Conservation (phyloP, 2,329 filamentous ascomycete species). For the Dothistroma pini region DNA sequence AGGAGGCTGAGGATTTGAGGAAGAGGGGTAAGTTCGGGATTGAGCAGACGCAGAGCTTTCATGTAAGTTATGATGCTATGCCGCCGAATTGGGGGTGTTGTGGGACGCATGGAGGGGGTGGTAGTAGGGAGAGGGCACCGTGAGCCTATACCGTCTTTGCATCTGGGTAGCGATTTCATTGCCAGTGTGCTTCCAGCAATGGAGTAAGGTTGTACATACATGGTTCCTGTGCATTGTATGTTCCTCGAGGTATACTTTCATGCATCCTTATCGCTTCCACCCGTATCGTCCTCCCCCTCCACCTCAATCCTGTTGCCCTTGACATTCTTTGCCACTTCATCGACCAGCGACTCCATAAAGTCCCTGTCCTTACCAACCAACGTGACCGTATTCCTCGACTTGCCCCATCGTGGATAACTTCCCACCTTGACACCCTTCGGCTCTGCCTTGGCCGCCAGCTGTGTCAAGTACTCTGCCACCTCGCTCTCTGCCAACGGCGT, state of each 20-base stretch:
- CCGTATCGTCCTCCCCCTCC: conserved; percentile 60
- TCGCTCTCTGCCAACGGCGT: conserved; percentile 85
- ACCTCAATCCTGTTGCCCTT: conserved; percentile 64
- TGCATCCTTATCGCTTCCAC: conserved; percentile 41
- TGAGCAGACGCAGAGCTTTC: conserved; percentile 9
- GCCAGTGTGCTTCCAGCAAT: neutral
- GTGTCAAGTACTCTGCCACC: conserved; percentile 77
- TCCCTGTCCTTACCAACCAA: conserved; percentile 72
- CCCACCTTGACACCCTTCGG: conserved; percentile 84
- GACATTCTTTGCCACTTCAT: conserved; percentile 73
- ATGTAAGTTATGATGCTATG: conserved; percentile 1
- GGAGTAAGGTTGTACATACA: neutral
- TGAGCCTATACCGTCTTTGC: too few species aligned
- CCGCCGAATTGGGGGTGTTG: neutral
- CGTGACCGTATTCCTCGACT: conserved; percentile 83
- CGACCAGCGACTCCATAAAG: conserved; percentile 73
- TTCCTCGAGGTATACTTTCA: neutral
- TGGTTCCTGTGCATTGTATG: neutral
- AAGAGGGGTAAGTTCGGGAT: conserved; percentile 3
- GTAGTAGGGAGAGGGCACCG: neutral
- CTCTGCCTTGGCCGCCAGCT: conserved; percentile 70
- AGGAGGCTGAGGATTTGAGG: neutral
- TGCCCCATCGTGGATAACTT: conserved; percentile 91
- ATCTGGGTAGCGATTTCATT: neutral
- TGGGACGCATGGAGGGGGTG: neutral